Conservation (phyloP, 768 basidiomycete species). For the Neoboletus magnificus region DNA sequence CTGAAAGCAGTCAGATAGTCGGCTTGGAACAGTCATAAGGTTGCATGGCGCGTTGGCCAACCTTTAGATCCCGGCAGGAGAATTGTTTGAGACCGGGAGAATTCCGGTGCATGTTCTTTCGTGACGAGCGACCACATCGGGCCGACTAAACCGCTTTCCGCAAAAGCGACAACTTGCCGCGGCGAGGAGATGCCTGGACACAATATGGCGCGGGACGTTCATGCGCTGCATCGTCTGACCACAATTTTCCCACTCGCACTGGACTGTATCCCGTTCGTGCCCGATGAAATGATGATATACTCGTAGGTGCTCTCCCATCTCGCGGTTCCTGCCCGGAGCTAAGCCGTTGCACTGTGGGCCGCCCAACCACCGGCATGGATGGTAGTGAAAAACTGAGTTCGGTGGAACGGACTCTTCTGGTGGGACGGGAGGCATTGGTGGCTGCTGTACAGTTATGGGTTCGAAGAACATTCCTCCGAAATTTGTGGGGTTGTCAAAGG, state of each 20-base stretch:
- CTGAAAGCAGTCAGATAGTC: not conserved
- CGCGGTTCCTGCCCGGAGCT: slow-evolving; percentile 29
- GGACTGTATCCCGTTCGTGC: slow-evolving; percentile 25
- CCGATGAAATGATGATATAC: slow-evolving; percentile 20
- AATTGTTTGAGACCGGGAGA: not conserved
- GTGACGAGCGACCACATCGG: slow-evolving; percentile 27
- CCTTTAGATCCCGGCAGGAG: not conserved
- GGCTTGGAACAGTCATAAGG: not conserved
- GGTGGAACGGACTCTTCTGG: slow-evolving; percentile 1
- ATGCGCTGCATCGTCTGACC: slow-evolving; percentile 26
- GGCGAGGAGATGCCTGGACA: slow-evolving; percentile 26
- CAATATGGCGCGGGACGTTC: slow-evolving; percentile 30
- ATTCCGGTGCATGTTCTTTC: slow-evolving; percentile 20
- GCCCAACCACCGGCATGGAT: slow-evolving; percentile 22
- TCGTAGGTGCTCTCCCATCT: slow-evolving; percentile 29
- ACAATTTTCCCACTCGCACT: slow-evolving; percentile 25
- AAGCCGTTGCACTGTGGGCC: slow-evolving; percentile 21
- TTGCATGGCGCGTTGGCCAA: not conserved
- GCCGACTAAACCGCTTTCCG: slow-evolving; percentile 22
- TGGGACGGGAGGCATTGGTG: slow-evolving; percentile 13
- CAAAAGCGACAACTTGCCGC: slow-evolving; percentile 24
- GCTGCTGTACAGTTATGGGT: slow-evolving; percentile 3
- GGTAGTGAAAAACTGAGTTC: slow-evolving; percentile 5
- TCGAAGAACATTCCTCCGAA: not conserved
- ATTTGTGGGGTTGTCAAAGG: not conserved